phyloP scores from a whole-genome alignment of 352 stramenopile genomes.

The Pythium sukuiense region DNA sequence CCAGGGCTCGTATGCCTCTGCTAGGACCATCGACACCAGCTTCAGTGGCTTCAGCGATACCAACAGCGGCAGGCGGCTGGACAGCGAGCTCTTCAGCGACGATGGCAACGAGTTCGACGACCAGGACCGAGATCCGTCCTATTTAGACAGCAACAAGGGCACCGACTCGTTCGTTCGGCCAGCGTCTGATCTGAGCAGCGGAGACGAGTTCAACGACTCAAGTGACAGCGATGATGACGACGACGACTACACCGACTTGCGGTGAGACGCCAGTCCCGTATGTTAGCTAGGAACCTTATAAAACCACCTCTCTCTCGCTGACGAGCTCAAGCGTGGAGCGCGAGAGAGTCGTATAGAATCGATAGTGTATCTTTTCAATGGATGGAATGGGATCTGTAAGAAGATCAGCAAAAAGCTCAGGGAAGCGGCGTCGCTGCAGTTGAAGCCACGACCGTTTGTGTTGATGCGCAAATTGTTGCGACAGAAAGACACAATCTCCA shows the following conservation, averaged over 20 bases:
- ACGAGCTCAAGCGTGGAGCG: neutral
- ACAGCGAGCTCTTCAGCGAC: slow-evolving; percentile 25
- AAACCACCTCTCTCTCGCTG: neutral
- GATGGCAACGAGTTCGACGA: slow-evolving; percentile 21
- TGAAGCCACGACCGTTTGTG: neutral
- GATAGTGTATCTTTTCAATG: neutral
- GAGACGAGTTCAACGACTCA: slow-evolving; percentile 22
- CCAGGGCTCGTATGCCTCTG: slow-evolving; percentile 4
- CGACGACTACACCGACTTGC: neutral
- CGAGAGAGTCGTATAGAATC: slow-evolving; percentile 3
- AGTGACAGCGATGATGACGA: slow-evolving; percentile 17
- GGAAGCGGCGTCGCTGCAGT: neutral
- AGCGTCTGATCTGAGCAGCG: slow-evolving; percentile 11
- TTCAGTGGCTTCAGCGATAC: slow-evolving; percentile 1
- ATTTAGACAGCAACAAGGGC: neutral
- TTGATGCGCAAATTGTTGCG: neutral
- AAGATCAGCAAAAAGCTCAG: neutral
- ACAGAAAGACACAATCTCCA: neutral
- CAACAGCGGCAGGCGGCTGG: slow-evolving; percentile 6
- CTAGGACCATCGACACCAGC: slow-evolving; percentile 5
- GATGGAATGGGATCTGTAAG: neutral
- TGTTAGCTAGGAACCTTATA: neutral
- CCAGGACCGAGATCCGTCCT: neutral
- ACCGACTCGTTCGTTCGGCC: neutral
- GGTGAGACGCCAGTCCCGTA: neutral